A percentile compares a stretch with the other conserved stretches of the same genome.
Conservation (phyloP, 768 basidiomycete species). For the Lentinula edodes region DNA sequence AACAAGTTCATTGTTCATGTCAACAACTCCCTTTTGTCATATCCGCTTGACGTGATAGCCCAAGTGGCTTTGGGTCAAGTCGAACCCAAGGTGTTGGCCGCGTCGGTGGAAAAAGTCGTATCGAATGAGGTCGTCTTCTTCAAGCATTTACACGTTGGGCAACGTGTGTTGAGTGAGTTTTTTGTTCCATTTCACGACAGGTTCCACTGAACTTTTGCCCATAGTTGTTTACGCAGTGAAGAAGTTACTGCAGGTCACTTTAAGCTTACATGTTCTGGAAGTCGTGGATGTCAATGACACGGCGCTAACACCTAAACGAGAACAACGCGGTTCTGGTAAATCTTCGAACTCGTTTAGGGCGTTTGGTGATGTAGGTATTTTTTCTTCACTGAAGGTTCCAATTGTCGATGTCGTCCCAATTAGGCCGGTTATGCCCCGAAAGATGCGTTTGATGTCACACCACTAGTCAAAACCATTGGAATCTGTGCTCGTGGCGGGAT, state of each 20-base stretch:
- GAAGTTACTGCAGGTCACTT: constrained; percentile 49
- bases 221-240: constrained; percentile 69
- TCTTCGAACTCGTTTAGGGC: constrained; percentile 45
- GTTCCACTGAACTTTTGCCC: neutral
- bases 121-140: constrained; percentile 60
- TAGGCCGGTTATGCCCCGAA: constrained; percentile 69
- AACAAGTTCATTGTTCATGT: constrained; percentile 67
- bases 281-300: constrained; percentile 36
- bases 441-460: constrained; percentile 57
- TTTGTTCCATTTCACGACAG: neutral
- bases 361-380: constrained; percentile 57
- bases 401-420: neutral
- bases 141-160: constrained; percentile 46
- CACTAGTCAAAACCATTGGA: constrained; percentile 57
- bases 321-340: constrained; percentile 1
- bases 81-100: constrained; percentile 40
- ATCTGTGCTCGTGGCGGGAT: constrained; percentile 63
- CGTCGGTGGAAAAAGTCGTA: constrained; percentile 58
- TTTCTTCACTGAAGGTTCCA: neutral
- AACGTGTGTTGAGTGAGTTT: constrained; percentile 51
- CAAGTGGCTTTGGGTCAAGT: constrained; percentile 49
- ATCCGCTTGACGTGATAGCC: constrained; percentile 66
- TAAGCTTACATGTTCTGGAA: constrained; percentile 55
- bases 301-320: constrained; percentile 29
- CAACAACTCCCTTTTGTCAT: constrained; percentile 53